Evolutionary conservation across 2,329 filamentous ascomycete species (phyloP), one percentile per base, ranked within the genome.

Genomic region (Verticillium longisporum): DNA sequence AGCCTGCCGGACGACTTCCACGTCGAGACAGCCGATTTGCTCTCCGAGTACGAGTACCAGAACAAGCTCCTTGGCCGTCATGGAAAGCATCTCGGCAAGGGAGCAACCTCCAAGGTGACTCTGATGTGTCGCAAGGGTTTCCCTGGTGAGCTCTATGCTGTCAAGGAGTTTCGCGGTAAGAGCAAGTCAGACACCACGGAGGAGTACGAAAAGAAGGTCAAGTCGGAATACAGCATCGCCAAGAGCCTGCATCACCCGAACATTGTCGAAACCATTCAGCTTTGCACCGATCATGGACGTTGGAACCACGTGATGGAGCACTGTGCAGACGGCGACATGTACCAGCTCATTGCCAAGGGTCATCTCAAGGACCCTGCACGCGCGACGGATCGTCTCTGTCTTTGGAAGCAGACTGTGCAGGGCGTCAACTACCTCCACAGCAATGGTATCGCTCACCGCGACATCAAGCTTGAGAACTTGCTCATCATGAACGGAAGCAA

Each of bases 251-350:
- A 92, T 68, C 92, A 96, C 71, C 91, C 92, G 58, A 96, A 96
- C 72, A 90, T 96, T 67, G 89, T 96, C 65, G 85, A 91, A 73
- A 93, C 91, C 0, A 77, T 92, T 60, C 85, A 88, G 34, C 80
- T 96, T 6, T 95, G 91, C 76, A 86, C 83, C 14, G 83, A 92
- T 66, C 84, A 87, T 66, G 86, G 85, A 36, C 86, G 88, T 45
- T 96, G 90, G 89, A 93, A 92, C 72, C 91, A 96, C 72, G 91
- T 96, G 61, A 97, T 97, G 92, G 91, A 97, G 72, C 96, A 90
- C 72, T 96, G 92, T 76, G 82, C 85, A 3, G 86, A 91, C 66
- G 92, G 92, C 55, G 92, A 96, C 70, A 78, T 97, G 6, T 94
- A 89, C 72, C 81, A 82, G 64, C 77, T 96, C 13, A 88, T 96